Evolutionary conservation across 352 stramenopile species (phyloP).

Genomic region (Bremia lactucae): DNA sequence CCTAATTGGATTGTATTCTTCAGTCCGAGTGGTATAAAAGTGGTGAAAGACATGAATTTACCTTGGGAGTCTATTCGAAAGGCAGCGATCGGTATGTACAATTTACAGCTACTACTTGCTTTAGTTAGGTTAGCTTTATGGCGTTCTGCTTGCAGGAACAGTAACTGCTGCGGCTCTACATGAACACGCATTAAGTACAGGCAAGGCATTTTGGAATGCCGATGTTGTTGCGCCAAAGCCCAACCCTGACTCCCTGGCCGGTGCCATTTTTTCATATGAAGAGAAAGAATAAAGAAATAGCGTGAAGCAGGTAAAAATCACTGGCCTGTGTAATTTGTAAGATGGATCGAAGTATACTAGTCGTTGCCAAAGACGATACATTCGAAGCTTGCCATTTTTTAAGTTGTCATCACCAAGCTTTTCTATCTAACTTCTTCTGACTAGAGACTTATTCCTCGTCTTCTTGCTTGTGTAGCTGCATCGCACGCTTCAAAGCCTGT

Average conservation of each 20-base stretch:
- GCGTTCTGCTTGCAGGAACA: constrained; percentile 30
- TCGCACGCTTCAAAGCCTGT: constrained; percentile 53
- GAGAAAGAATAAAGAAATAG: not conserved
- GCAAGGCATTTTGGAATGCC: constrained; percentile 30
- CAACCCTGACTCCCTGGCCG: constrained; percentile 38
- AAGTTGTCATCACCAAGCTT: not conserved
- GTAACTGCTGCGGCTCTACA: constrained; percentile 50
- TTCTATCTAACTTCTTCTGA: not conserved
- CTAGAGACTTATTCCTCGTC: constrained; percentile 35
- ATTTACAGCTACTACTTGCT: not conserved
- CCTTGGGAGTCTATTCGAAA: constrained; percentile 58
- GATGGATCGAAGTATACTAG: no score
- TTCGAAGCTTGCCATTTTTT: no score
- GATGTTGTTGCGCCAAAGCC: constrained; percentile 45
- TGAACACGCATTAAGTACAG: constrained; percentile 28
- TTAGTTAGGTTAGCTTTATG: constrained; percentile 1
- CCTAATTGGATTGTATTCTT: constrained; percentile 75
- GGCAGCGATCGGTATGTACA: constrained; percentile 53
- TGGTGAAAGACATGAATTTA: constrained; percentile 27
- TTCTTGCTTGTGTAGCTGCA: constrained; percentile 38
- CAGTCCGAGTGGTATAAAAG: constrained; percentile 67
- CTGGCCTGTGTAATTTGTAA: no score
- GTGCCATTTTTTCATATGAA: constrained; percentile 42
- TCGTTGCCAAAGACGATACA: no score
- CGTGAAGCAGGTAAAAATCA: not conserved